Evolutionary conservation across 768 basidiomycete genomes (phyloP), one percentile per base, ranked within the genome.

Genomic region (Boletellus emodensis): DNA sequence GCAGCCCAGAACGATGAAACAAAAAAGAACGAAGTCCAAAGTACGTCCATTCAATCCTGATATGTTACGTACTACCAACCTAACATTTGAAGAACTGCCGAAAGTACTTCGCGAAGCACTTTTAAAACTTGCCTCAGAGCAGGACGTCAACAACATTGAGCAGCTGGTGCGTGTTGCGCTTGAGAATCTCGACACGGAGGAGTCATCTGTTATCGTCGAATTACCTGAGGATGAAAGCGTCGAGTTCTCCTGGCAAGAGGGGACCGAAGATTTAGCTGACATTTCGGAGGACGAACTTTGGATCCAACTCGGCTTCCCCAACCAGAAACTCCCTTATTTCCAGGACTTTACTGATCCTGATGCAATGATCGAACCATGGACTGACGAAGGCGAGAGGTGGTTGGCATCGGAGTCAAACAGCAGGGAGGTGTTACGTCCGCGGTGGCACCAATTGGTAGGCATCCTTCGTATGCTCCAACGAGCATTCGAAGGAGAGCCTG

Each of bases 371-470:
- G 56, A 52, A 0, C 51, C 57, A 0, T 61, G 48, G 56, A 48
- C 6, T 1, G 38, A 53, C 1, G 50, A 56, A 6, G 59, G 59
- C 4, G 26, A 51, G 3, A 28, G 2, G 1, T 61, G 59, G 59
- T 46, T 61, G 0, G 40, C 45, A 0, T 12, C 36, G 3, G 18
- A 38, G 1, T 12, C 1, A 2, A 41, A 10, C 11, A 1, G 9
- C 2, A 33, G 37, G 2, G 30, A 47, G n/a, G 18, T 12, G 1
- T 40, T 64, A 2, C n/a, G 15, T 0, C 56, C 53, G 0, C 14
- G 48, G 0, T 63, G 61, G 61, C 62, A 63, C 41, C 57, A 64
- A 33, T 44, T 64, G 0, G 35, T 63, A 1, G 52, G 61, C 0
- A 60, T 67, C 5, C 32, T 51, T 40, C 41, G 53, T n/a, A 58